Percentiles rank a stretch among this genome's conserved stretches.
Evolutionary conservation across 169 alveolate species (phyloP).

Genomic region (Plasmodium gonderi): DNA sequence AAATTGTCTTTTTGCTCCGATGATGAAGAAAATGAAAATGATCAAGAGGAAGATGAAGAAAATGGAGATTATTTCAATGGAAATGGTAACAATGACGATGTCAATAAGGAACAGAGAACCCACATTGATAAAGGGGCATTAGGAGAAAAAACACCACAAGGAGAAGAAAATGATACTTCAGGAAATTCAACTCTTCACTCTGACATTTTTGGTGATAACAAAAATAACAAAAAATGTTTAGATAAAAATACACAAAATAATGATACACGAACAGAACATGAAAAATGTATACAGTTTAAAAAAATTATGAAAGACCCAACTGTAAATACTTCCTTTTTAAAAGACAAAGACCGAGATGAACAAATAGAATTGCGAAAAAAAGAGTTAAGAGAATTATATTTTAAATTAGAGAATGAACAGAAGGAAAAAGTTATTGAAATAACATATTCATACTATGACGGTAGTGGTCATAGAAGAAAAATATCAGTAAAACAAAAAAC

Average conservation of each 20-base stretch:
- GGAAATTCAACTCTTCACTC: not conserved
- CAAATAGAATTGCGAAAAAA: conserved; percentile 58
- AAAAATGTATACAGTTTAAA: conserved; percentile 1
- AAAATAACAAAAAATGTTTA: not conserved
- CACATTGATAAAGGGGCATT: not conserved
- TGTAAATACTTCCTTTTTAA: conserved; percentile 63
- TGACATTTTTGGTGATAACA: not conserved
- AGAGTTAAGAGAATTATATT: conserved; percentile 72
- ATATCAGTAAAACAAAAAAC: conserved; percentile 68
- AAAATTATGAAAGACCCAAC: conserved; percentile 73
- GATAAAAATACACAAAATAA: not conserved
- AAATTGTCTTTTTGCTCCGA: conserved; percentile 54
- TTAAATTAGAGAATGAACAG: conserved; percentile 67
- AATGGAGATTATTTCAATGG: not conserved
- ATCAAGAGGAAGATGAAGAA: not conserved
- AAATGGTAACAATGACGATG: not conserved
- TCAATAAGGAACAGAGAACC: not conserved
- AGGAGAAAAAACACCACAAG: not conserved
- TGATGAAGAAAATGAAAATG: conserved; percentile 41
- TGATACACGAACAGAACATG: not conserved
- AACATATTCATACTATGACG: conserved; percentile 73
- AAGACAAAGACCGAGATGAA: conserved; percentile 74
- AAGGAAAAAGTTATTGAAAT: conserved; percentile 70
- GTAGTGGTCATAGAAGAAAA: conserved; percentile 74
- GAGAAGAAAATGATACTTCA: not conserved